Percentiles rank a stretch among this genome's conserved stretches.
phyloP scores from a whole-genome alignment of 2,329 filamentous ascomycete species.

The Ophiosphaerella korrae region DNA sequence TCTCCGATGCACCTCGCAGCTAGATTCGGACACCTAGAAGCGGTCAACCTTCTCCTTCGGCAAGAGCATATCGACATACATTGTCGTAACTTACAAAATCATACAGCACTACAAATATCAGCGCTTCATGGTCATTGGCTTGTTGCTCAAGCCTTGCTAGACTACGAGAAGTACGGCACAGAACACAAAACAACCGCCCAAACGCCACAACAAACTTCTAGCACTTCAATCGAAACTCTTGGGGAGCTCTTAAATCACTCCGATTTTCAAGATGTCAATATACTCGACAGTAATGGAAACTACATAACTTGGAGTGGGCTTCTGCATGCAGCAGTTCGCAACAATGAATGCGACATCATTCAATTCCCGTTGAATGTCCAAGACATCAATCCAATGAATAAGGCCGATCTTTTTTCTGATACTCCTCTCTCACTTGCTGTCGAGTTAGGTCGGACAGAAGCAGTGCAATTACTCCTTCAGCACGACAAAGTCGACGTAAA shows the following conservation, averaged over 20 bases:
- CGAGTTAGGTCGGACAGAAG: background rate
- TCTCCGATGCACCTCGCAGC: background rate
- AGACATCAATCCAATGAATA: background rate
- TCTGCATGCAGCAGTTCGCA: slow-evolving; percentile 1
- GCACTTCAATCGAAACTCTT: background rate
- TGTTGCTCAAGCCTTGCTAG: background rate
- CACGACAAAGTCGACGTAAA: slow-evolving; percentile 3
- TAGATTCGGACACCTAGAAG: background rate
- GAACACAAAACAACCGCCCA: background rate
- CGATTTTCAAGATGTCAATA: background rate
- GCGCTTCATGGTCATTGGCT: background rate
- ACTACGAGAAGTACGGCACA: background rate
- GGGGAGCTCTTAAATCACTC: background rate
- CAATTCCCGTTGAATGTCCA: background rate
- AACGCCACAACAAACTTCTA: background rate
- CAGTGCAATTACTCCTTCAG: background rate
- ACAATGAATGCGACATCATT: slow-evolving; percentile 1
- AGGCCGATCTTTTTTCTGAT: accelerated
- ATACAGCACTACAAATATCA: background rate
- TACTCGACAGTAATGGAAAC: background rate
- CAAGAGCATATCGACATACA: background rate
- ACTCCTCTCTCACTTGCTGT: background rate
- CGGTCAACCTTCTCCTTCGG: background rate
- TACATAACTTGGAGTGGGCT: background rate
- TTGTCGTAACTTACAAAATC: too few relatives aligned